Percentiles rank a stretch among this genome's conserved stretches.
Evolutionary conservation across 208 protist species (phyloP).

Genomic region (Trichomonas tenax): DNA sequence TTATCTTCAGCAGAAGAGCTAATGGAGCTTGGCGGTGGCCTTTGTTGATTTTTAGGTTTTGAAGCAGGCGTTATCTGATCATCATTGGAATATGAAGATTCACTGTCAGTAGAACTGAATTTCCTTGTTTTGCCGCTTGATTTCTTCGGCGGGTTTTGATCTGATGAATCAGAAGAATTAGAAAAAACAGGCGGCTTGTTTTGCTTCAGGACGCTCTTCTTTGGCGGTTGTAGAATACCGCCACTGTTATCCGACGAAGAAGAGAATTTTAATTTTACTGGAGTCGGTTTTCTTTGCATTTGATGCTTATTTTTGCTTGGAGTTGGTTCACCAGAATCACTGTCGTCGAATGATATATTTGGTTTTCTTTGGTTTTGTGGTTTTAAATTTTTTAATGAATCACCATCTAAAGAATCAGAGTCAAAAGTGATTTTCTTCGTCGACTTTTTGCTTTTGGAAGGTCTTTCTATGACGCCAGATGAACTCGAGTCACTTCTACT

Average conservation of each 20-base stretch:
- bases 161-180: not conserved
- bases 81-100: not conserved
- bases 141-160: not conserved
- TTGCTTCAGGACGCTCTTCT: not conserved
- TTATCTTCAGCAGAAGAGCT: not conserved
- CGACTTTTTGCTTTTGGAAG: not conserved
- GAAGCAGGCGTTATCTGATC: not conserved
- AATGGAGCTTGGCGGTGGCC: not conserved
- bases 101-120: not conserved
- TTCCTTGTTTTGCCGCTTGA: not conserved
- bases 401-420: too few species aligned
- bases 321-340: too few species aligned
- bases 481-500: not conserved
- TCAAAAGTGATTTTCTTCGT: not conserved
- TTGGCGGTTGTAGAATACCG: not conserved
- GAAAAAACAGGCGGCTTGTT: not conserved
- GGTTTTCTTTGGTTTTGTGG: too few species aligned
- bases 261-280: not conserved
- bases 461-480: not conserved
- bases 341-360: too few species aligned
- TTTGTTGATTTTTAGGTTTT: not conserved
- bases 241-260: not conserved
- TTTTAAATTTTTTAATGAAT: too few species aligned
- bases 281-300: too few species aligned
- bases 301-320: too few species aligned